Evolutionary conservation across 352 stramenopile species (phyloP).

Genomic region (Globisporangium polare): DNA sequence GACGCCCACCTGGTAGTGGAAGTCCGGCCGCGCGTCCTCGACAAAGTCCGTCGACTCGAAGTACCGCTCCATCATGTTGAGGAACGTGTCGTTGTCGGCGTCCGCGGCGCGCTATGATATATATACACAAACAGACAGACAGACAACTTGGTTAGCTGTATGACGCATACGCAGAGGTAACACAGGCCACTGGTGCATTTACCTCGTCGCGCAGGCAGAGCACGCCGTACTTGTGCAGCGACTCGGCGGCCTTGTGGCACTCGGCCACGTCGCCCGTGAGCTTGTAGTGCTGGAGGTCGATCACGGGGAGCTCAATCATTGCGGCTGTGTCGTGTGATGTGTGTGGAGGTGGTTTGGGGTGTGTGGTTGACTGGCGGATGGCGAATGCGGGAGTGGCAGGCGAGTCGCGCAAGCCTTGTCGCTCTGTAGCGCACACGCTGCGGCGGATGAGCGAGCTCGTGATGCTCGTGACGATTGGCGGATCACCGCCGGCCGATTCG

Average conservation of each 20-base stretch:
- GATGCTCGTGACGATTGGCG: slow-evolving; percentile 4
- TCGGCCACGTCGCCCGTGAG: slow-evolving; percentile 56
- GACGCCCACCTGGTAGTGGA: slow-evolving; percentile 89
- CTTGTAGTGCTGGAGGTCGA: slow-evolving; percentile 84
- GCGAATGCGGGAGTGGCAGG: slow-evolving; percentile 9
- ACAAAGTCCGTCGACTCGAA: slow-evolving; percentile 87
- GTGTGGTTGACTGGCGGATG: slow-evolving; percentile 9
- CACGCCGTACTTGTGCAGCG: slow-evolving; percentile 83
- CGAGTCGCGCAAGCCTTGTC: not conserved
- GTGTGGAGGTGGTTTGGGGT: not conserved
- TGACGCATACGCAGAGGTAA: no score
- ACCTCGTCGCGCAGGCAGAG: slow-evolving; percentile 80
- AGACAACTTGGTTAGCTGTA: not conserved
- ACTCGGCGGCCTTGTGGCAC: slow-evolving; percentile 74
- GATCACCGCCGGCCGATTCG: not conserved
- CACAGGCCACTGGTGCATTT: not conserved
- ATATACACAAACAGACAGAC: not conserved
- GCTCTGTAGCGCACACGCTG: not conserved
- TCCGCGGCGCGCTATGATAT: slow-evolving; percentile 47
- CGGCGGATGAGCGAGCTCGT: not conserved
- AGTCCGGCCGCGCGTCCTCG: slow-evolving; percentile 83
- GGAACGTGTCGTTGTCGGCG: slow-evolving; percentile 79
- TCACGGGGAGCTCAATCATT: slow-evolving; percentile 78
- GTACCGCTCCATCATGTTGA: slow-evolving; percentile 94
- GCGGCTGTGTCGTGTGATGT: slow-evolving; percentile 1